Percentiles rank a stretch among this genome's conserved stretches.
Conservation (phyloP, 495 filamentous ascomycete genomes). For the Glutinoglossum americanum region DNA sequence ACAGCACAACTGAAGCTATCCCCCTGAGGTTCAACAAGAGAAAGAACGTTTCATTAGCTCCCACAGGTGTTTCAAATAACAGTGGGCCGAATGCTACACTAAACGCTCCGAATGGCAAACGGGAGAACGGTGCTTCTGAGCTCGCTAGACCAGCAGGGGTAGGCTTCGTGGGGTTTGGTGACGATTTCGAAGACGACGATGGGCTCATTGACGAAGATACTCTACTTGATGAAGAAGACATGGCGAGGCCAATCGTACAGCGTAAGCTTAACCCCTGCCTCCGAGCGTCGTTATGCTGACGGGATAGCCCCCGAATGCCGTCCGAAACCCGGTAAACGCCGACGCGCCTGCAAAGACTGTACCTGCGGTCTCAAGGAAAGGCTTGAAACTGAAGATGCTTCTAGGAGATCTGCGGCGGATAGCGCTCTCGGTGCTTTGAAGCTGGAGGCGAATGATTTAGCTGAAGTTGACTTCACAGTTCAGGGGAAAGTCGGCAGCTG, state of each 20-base stretch:
- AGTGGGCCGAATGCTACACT: neutral
- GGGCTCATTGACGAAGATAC: constrained; percentile 82
- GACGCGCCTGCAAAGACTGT: constrained; percentile 93
- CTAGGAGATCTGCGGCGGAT: constrained; percentile 40
- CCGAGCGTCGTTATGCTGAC: constrained; percentile 6
- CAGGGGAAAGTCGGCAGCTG: constrained; percentile 86
- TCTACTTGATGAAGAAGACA: constrained; percentile 63
- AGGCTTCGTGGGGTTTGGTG: constrained; percentile 48
- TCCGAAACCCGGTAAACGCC: constrained; percentile 63
- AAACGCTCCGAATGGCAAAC: constrained; percentile 13
- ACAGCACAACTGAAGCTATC: constrained; percentile 38
- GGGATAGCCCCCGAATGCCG: constrained; percentile 57
- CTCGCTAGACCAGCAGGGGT: constrained; percentile 31
- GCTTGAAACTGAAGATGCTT: constrained; percentile 59
- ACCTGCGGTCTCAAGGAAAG: constrained; percentile 71
- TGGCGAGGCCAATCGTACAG: constrained; percentile 45
- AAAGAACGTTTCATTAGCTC: constrained; percentile 16
- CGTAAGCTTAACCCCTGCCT: constrained; percentile 32
- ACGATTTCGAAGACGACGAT: constrained; percentile 49
- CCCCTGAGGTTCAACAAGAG: constrained; percentile 49
- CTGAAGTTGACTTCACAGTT: constrained; percentile 86
- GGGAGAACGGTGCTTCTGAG: constrained; percentile 20
- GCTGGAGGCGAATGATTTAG: constrained; percentile 55
- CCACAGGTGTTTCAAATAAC: neutral
- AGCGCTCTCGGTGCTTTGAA: constrained; percentile 42